Base-by-base conservation (phyloP, 2,329 filamentous ascomycete genomes). In the Cladobotryum protrusum region DNA sequence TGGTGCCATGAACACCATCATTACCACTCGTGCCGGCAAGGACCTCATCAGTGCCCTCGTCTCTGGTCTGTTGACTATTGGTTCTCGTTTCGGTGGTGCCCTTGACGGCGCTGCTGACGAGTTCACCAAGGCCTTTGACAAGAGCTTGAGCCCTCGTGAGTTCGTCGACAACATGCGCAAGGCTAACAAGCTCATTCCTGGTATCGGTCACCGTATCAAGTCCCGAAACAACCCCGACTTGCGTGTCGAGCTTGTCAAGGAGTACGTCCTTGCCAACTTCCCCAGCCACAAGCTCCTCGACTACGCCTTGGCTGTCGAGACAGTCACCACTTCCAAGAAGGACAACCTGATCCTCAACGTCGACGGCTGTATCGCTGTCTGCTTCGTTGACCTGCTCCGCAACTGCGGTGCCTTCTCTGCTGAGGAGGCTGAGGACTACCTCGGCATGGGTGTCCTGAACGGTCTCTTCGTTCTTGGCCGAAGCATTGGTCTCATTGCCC, bases 1-100 rank as follows among this genome's bases (percentile, higher is more conserved):
- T 63, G 93, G 93, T 82, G 93, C 93, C 72, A 99, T 99, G 93
- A 99, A 99, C 86, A 99, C 93, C 70, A 99, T 99, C 72, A 97
- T 99, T 71, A 99, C 93, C 56, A 99, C 93, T 53, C 89, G 93
- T 87, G 93, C 93, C 57, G 93, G 93, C 72, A 99, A 99, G 82
- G 93, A 99, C 70, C 78, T 99, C 61, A 97, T 99, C 78, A 91
- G 85, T 64, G 87, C 93, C 43, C 82, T 99, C 56, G 93, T 99
- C 51, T 88, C 88, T 63, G 93, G 93, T 89, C 87, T 99, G 48
- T 78, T 99, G 68, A 99, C 93, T 63, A 99, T 99, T 65, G 93
- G 93, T 67, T 96, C 92, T 52, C 87, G 93, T 57, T 99, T 99
- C 72, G 93, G 93, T 82, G 93, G 93, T 85, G 93, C 93, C 58